Percentiles rank a stretch among this genome's conserved stretches.
These are phyloP conservation scores for Phytophthora aleatoria DNA, from an alignment of 352 stramenopile genomes.

Conservation along the genomic window DNA sequence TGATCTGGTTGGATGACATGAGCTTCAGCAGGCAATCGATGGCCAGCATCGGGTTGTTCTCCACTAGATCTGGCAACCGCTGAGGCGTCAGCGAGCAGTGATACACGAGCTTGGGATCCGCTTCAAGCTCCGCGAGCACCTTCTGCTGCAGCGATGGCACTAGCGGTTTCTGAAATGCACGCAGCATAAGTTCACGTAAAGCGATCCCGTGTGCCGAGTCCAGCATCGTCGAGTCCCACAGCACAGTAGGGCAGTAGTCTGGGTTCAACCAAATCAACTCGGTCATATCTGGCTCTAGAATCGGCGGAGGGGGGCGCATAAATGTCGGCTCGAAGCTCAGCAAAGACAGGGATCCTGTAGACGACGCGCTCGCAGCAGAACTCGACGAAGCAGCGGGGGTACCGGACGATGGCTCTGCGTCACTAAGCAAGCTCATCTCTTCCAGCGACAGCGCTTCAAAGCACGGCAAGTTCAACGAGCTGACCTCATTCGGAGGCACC, in stretches of 20 bases:
- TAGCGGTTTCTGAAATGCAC: slow-evolving; percentile 89
- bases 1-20: slow-evolving; percentile 92
- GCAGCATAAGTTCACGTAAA: slow-evolving; percentile 89
- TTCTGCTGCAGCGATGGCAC: slow-evolving; percentile 90
- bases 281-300: slow-evolving; percentile 87
- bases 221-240: slow-evolving; percentile 92
- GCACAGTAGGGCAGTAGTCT: slow-evolving; percentile 88
- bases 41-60: slow-evolving; percentile 98
- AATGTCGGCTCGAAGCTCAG: slow-evolving; percentile 90
- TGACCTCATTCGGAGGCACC: slow-evolving; percentile 73
- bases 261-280: slow-evolving; percentile 94
- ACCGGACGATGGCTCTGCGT: slow-evolving; percentile 28
- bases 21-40: slow-evolving; percentile 95
- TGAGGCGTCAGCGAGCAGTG: slow-evolving; percentile 93
- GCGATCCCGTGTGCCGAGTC: slow-evolving; percentile 86
- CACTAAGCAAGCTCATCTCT: slow-evolving; percentile 66
- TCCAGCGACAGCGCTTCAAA: slow-evolving; percentile 76
- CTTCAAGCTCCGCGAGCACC: slow-evolving; percentile 88
- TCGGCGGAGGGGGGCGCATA: slow-evolving; percentile 82
- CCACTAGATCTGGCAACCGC: slow-evolving; percentile 95
- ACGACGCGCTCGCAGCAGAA: slow-evolving; percentile 31
- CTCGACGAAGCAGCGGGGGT: slow-evolving; percentile 28
- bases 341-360: slow-evolving; percentile 68
- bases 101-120: slow-evolving; percentile 91
- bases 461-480: slow-evolving; percentile 67